Evolutionary conservation across 129 eudicot genomes (phyloP), one percentile per base, ranked within the genome.

Genomic region (Cynara cardunculus): DNA sequence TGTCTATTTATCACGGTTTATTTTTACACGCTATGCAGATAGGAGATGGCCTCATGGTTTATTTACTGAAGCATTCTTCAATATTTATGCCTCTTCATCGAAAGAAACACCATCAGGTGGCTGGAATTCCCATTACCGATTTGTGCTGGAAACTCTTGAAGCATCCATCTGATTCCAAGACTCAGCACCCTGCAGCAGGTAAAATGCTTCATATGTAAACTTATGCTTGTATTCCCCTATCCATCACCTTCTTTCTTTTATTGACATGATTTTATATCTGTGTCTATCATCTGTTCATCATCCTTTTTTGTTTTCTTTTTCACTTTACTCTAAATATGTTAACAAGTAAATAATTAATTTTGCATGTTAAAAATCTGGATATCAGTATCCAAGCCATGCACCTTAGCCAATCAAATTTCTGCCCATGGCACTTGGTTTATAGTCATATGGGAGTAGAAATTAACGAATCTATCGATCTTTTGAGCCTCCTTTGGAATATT

Each of bases 21-120:
- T 74, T 71, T 24, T 73, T 74, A 67, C 69, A 30, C 37, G 31
- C 21, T 26, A 21, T 79, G 83, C 90, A 94, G 98, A 82, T 91
- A 26, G 98, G 98, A 74, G 98, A 94, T 84, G 85, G 76, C 73
- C 80, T 91, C 37, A 91, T 94, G 97, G 59, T 80, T 24, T 82
- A 94, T 87, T 73, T 94, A 71, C 81, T 94, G 67, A 86, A 39
- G 74, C 32, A 86, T 69, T 83, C 87, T 37, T 91, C 87, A 72
- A 79, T 94, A 81, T 94, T 91, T 84, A 31, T 94, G 82, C 92
- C 94, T 18, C 85, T 94, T 64, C 86, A 87, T 75, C 76, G 46
- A 61, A 86, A 80, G 75, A 88, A 80, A 70, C 83, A 87, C 73
- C 89, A 86, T 72, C 97, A 94, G 80, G 97, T 90, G 31, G 65